These are phyloP conservation scores for Hydnum rufescens DNA, from an alignment of 768 basidiomycete genomes.

Conservation along the genomic window DNA sequence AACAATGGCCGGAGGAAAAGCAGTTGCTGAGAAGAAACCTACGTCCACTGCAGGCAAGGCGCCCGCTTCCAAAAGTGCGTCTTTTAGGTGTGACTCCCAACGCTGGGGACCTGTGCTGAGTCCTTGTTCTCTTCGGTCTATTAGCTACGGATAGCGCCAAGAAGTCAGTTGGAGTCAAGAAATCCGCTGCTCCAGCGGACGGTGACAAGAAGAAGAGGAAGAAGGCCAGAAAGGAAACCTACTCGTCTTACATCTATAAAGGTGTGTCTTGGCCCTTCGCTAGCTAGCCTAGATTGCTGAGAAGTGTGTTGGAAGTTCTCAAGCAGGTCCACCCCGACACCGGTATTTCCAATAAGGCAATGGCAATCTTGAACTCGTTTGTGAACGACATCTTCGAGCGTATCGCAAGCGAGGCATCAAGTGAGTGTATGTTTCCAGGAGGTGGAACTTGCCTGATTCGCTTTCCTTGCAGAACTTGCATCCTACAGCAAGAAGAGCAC, in stretches of 20 bases:
- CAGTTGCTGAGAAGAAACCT: conserved; percentile 27
- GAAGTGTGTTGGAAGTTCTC: conserved; percentile 37
- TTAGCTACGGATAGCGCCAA: conserved; percentile 37
- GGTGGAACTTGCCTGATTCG: conserved; percentile 4
- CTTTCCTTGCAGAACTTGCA: conserved; percentile 90
- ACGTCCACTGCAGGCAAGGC: conserved; percentile 40
- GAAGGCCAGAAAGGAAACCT: conserved; percentile 80
- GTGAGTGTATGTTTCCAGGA: conserved; percentile 25
- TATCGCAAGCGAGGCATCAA: conserved; percentile 75
- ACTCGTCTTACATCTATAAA: conserved; percentile 91
- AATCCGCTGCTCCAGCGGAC: conserved; percentile 34
- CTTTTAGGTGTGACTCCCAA: background rate
- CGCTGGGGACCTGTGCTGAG: background rate
- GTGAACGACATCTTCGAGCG: conserved; percentile 92
- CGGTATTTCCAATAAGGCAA: conserved; percentile 95
- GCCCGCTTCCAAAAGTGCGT: conserved; percentile 24
- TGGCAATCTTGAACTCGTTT: conserved; percentile 82
- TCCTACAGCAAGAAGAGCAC: conserved; percentile 98
- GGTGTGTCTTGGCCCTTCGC: conserved; percentile 27
- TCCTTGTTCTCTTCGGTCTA: background rate
- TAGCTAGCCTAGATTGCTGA: conserved; percentile 3
- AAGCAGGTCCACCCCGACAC: conserved; percentile 98
- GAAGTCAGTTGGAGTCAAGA: conserved; percentile 30
- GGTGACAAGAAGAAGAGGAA: conserved; percentile 61
- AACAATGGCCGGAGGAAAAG: conserved; percentile 6